These are phyloP conservation scores for Fusarium agapanthi DNA, from an alignment of 2,329 filamentous ascomycete genomes.

Conservation along the genomic window DNA sequence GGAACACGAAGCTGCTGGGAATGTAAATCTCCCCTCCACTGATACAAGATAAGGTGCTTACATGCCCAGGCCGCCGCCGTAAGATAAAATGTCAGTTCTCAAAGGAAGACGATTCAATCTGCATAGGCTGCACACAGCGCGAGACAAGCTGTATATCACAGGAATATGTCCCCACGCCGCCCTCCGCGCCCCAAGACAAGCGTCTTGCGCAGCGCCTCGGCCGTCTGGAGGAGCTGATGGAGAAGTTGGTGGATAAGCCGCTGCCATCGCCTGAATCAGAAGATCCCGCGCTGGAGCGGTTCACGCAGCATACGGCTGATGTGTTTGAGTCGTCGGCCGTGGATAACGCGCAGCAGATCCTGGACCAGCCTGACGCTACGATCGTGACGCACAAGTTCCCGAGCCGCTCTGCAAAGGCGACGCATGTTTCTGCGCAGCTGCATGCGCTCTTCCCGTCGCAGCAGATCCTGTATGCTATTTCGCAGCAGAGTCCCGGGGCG, in stretches of 20 bases:
- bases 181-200: constrained; percentile 48
- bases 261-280: constrained; percentile 31
- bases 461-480: constrained; percentile 34
- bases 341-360: constrained; percentile 31
- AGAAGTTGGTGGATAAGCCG: constrained; percentile 52
- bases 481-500: constrained; percentile 37
- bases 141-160: constrained; percentile 56
- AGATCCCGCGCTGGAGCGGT: not conserved
- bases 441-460: constrained; percentile 38
- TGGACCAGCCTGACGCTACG: not conserved
- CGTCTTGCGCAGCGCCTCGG: constrained; percentile 54
- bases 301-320: constrained; percentile 40
- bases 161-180: constrained; percentile 51
- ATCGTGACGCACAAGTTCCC: constrained; percentile 3
- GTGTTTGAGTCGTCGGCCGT: constrained; percentile 32
- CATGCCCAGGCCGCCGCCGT: constrained; percentile 50
- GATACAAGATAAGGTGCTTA: not conserved
- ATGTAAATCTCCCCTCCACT: constrained; percentile 51
- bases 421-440: constrained; percentile 21
- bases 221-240: constrained; percentile 57
- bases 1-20: constrained; percentile 69
- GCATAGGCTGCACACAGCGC: constrained; percentile 56
- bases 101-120: constrained; percentile 51
- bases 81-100: constrained; percentile 63
- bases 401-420: constrained; percentile 18